Evolutionary conservation across 306 rosid genomes (phyloP).

Genomic region (Castanopsis chinensis): DNA sequence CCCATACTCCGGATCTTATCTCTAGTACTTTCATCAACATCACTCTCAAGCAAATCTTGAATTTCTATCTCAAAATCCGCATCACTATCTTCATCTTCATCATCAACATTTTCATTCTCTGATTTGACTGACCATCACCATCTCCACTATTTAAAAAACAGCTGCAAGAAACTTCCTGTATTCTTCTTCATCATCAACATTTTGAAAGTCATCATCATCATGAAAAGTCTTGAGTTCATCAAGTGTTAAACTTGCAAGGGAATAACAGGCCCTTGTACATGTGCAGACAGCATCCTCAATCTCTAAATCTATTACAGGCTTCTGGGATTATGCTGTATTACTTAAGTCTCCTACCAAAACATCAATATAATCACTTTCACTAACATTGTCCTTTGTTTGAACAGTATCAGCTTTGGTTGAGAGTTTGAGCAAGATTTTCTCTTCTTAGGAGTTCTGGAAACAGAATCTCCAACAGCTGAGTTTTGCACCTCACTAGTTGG

Average conservation of each 20-base stretch:
- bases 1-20: constrained; percentile 40
- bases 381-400: constrained; percentile 37
- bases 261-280: constrained; percentile 94
- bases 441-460: constrained; percentile 18
- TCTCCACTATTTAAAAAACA: constrained; percentile 76
- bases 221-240: constrained; percentile 95
- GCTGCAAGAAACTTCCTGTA: constrained; percentile 86
- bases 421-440: constrained; percentile 29
- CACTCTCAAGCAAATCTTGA: constrained; percentile 92
- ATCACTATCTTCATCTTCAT: constrained; percentile 92
- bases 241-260: constrained; percentile 80
- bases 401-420: constrained; percentile 33
- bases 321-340: constrained; percentile 25
- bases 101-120: constrained; percentile 65
- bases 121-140: constrained; percentile 42
- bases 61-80: constrained; percentile 96
- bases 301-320: constrained; percentile 45
- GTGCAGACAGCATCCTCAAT: constrained; percentile 82
- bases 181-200: constrained; percentile 89
- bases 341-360: constrained; percentile 35
- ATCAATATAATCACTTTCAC: constrained; percentile 28
- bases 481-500: constrained; percentile 19
- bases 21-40: constrained; percentile 50
- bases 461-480: constrained; percentile 33
- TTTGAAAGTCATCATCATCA: constrained; percentile 90